Percentiles rank a stretch among this genome's conserved stretches.
Evolutionary conservation across 1,139 yeast species (phyloP).

Genomic region (Scheffersomyces segobiensis): DNA sequence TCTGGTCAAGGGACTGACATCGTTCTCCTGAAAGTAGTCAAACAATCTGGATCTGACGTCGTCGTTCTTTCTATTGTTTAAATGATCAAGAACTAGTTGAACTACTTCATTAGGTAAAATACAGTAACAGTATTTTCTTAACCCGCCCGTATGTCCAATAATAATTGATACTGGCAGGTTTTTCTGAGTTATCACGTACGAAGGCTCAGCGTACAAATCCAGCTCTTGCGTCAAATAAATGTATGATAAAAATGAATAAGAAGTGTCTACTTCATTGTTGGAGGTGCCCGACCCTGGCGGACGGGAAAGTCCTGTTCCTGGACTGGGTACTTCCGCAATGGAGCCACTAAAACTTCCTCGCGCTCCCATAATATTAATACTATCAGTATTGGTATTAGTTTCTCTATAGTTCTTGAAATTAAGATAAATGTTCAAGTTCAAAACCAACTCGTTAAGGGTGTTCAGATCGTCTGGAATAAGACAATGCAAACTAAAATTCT

Average conservation of each 20-base stretch:
- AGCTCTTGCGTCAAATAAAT: slow-evolving; percentile 11
- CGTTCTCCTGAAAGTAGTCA: slow-evolving; percentile 13
- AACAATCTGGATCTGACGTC: slow-evolving; percentile 4
- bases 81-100: slow-evolving; percentile 23
- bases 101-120: slow-evolving; percentile 36
- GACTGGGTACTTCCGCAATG: background rate
- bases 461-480: slow-evolving; percentile 39
- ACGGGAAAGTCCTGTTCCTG: background rate
- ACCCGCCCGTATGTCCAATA: slow-evolving; percentile 43
- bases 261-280: background rate
- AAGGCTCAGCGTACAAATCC: slow-evolving; percentile 27
- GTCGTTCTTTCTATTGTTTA: slow-evolving; percentile 24
- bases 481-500: slow-evolving; percentile 38
- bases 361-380: background rate
- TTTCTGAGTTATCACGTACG: slow-evolving; percentile 33
- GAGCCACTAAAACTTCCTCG: slow-evolving; percentile 1
- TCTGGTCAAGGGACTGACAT: slow-evolving; percentile 24
- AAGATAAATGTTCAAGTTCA: slow-evolving; percentile 39
- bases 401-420: slow-evolving; percentile 23
- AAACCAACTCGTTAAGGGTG: slow-evolving; percentile 33
- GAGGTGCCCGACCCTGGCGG: background rate
- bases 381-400: background rate
- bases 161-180: slow-evolving; percentile 28
- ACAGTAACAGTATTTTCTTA: slow-evolving; percentile 44
- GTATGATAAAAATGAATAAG: slow-evolving; percentile 10